A percentile compares a stretch with the other conserved stretches of the same genome.
Conservation (phyloP, 306 rosid species). For the Cajanus cajan region DNA sequence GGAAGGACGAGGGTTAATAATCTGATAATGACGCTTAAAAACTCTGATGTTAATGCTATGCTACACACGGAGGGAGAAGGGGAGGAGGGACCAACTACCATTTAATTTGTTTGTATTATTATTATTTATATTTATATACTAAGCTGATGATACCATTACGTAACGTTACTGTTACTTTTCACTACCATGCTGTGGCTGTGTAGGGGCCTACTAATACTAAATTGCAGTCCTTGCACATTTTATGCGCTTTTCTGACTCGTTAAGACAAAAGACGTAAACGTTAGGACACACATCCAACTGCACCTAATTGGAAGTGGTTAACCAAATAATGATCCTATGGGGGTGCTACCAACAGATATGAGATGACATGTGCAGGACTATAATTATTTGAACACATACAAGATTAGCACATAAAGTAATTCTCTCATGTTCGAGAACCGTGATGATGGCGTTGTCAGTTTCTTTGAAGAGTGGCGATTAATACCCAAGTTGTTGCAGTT, state of each 20-base stretch:
- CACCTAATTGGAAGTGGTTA: conserved; percentile 22
- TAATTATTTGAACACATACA: not conserved
- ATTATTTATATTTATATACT: not conserved
- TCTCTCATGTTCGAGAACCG: conserved; percentile 19
- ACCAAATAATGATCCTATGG: conserved; percentile 24
- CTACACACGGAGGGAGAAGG: not conserved
- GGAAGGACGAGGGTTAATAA: not conserved
- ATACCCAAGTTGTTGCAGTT: not conserved
- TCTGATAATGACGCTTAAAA: not conserved
- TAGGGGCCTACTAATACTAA: not conserved
- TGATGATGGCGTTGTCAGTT: not conserved
- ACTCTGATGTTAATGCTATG: not conserved
- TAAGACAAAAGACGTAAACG: conserved; percentile 20
- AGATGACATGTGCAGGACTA: not conserved
- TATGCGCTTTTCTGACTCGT: conserved; percentile 22
- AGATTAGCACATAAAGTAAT: conserved; percentile 3
- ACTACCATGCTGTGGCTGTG: not conserved
- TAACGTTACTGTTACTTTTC: not conserved
- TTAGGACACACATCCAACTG: conserved; percentile 14
- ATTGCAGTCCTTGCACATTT: conserved; percentile 7
- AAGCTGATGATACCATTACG: not conserved
- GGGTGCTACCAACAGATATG: not conserved
- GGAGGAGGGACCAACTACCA: not conserved
- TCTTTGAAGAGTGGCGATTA: conserved; percentile 16
- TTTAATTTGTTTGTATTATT: not conserved